These are phyloP conservation scores for Salix brachista DNA, from an alignment of 345 rosid species.

Conservation along the genomic window DNA sequence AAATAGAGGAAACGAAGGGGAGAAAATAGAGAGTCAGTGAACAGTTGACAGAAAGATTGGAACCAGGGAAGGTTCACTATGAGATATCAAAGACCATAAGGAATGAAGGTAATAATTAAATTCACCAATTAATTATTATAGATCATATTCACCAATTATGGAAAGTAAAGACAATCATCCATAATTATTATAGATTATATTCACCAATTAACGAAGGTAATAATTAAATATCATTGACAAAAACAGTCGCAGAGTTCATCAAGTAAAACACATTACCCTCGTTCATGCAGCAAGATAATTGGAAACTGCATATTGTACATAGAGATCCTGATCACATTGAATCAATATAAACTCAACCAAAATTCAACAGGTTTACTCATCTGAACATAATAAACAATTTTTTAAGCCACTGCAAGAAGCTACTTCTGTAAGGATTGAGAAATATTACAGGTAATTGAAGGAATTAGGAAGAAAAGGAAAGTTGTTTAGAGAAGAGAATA, in stretches of 20 bases:
- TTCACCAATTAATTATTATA: too few species aligned
- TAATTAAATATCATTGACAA: background rate
- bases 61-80: slow-evolving; percentile 80
- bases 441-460: too few species aligned
- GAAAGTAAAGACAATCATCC: background rate
- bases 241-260: background rate
- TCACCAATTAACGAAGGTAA: slow-evolving; percentile 6
- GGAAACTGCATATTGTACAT: slow-evolving; percentile 49
- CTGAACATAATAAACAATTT: background rate
- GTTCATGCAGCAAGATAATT: slow-evolving; percentile 65
- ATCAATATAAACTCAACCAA: slow-evolving; percentile 15
- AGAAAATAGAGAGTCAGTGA: background rate
- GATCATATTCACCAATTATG: too few species aligned
- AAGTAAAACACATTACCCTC: slow-evolving; percentile 54
- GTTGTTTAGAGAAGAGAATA: too few species aligned
- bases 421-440: too few species aligned
- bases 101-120: background rate
- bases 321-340: slow-evolving; percentile 53
- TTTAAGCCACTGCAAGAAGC: background rate
- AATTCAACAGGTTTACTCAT: background rate
- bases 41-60: slow-evolving; percentile 56
- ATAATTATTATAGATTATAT: too few species aligned
- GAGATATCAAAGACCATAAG: slow-evolving; percentile 78
- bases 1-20: background rate
- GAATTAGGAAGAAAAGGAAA: too few species aligned